Percentiles rank a stretch among this genome's conserved stretches.
Conservation (phyloP, 2,329 filamentous ascomycete species). For the Verticillium zaregamsianum region DNA sequence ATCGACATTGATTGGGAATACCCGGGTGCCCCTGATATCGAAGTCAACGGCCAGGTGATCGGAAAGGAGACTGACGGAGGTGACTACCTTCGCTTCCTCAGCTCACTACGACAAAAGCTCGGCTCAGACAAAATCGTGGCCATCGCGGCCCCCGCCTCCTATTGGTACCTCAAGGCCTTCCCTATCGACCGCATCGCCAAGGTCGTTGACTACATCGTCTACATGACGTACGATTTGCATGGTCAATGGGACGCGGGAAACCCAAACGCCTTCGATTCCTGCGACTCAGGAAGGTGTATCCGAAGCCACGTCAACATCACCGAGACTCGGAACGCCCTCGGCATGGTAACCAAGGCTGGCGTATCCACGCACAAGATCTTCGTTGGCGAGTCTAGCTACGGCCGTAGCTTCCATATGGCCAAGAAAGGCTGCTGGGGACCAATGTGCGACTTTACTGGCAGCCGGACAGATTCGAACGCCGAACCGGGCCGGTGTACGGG, state of each 20-base stretch:
- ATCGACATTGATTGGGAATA: slow-evolving; percentile 43
- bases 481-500: slow-evolving; percentile 21
- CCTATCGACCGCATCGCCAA: slow-evolving; percentile 25
- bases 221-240: slow-evolving; percentile 30
- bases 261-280: slow-evolving; percentile 18
- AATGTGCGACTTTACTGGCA: slow-evolving; percentile 19
- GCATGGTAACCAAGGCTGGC: slow-evolving; percentile 31
- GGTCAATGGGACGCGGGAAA: slow-evolving; percentile 22
- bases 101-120: slow-evolving; percentile 6
- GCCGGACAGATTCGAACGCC: slow-evolving; percentile 13
- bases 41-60: neutral
- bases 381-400: slow-evolving; percentile 26
- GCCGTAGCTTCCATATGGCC: slow-evolving; percentile 27
- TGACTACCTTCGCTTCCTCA: slow-evolving; percentile 27
- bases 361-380: slow-evolving; percentile 23
- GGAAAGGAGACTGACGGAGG: slow-evolving; percentile 19
- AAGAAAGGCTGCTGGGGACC: slow-evolving; percentile 18
- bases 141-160: slow-evolving; percentile 32
- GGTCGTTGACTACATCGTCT: slow-evolving; percentile 28
- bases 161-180: slow-evolving; percentile 32
- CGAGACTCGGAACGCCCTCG: slow-evolving; percentile 26
- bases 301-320: slow-evolving; percentile 34
- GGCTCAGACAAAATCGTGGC: slow-evolving; percentile 22
- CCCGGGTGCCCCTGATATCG: slow-evolving; percentile 14
- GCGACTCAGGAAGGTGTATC: slow-evolving; percentile 25